Base-by-base conservation (phyloP, 129 eudicot genomes). In the Cynara cardunculus region DNA sequence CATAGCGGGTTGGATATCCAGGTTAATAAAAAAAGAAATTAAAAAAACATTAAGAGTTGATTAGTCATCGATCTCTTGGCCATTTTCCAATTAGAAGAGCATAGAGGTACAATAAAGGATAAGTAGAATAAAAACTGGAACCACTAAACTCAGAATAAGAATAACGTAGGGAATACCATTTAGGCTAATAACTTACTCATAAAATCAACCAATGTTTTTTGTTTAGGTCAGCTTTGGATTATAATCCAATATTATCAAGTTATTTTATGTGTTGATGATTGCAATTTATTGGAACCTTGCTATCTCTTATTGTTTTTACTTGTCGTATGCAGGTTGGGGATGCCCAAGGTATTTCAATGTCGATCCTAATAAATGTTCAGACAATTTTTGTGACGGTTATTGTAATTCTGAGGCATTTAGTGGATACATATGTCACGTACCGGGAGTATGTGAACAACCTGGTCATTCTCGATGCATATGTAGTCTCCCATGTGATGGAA, bases 401-500 rank as follows among this genome's bases (percentile, higher is more conserved):
- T 72, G 75, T 21, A 72, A 72, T 35, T 72, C 59, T 8, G 75
- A 72, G 28, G 75, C 75, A 35, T 72, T 72, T 35, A 72, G 75
- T 35, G 75, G 75, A 8, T 72, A 72, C 19, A 35, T 72, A 31
- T 72, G 75, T 19, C 75, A 72, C 19, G 21, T 72, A 11, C 75
- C 75, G 0, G 75, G 76, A 72, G 19, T 21, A 21, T 72, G 76
- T 8, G 61, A 72, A 31, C 61, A 72, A 37, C 61, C 76, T 7
- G 1, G 61, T 9, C 76, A 10, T 21, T 72, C 76, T 9, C 76
- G 76, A 72, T 72, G 76, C 30, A 37, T 72, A 24, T 72, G 76
- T 37, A 37, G 61, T 72, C 76, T 72, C 25, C 76, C 76, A 8
- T 72, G 76, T 72, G 76, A 72, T 22, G 76, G 76, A 18, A 72